These are phyloP conservation scores for Hymenoscyphus scutula DNA, from an alignment of 2,329 filamentous ascomycete species.

Conservation along the genomic window DNA sequence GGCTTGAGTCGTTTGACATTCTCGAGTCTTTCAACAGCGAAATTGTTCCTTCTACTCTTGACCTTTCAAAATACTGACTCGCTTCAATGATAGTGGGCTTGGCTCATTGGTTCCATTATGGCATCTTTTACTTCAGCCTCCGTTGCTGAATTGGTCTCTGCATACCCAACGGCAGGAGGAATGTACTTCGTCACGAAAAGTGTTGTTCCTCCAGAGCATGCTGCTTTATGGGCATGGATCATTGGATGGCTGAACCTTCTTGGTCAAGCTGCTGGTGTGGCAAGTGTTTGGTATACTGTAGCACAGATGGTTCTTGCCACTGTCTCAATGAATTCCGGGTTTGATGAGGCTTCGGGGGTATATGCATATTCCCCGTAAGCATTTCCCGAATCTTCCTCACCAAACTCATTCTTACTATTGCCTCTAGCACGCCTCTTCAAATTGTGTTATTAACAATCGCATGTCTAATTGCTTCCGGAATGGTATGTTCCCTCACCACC, in stretches of 20 bases:
- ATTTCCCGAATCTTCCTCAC: neutral
- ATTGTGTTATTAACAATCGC: constrained; percentile 57
- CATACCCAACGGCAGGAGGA: constrained; percentile 64
- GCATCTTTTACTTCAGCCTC: constrained; percentile 63
- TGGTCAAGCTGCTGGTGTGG: constrained; percentile 61
- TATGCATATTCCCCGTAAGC: constrained; percentile 58
- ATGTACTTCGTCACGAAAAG: constrained; percentile 69
- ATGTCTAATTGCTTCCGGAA: constrained; percentile 51
- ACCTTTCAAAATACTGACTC: neutral
- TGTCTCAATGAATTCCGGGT: constrained; percentile 57
- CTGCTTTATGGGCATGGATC: constrained; percentile 62
- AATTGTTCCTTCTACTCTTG: neutral
- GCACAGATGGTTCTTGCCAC: constrained; percentile 63
- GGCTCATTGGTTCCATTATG: constrained; percentile 63
- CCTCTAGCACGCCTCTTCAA: constrained; percentile 51
- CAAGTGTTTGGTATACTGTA: constrained; percentile 61
- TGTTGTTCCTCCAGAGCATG: constrained; percentile 58
- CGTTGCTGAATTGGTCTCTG: constrained; percentile 64
- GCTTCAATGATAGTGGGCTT: constrained; percentile 48
- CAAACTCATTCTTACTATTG: neutral
- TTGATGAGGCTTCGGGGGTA: constrained; percentile 42
- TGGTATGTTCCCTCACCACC: constrained; percentile 62
- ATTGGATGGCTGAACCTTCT: constrained; percentile 68
- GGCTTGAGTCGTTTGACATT: too few species aligned
- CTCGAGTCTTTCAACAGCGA: too few species aligned